phyloP scores from a whole-genome alignment of 169 alveolate species.

The Cryptosporidium parvum region DNA sequence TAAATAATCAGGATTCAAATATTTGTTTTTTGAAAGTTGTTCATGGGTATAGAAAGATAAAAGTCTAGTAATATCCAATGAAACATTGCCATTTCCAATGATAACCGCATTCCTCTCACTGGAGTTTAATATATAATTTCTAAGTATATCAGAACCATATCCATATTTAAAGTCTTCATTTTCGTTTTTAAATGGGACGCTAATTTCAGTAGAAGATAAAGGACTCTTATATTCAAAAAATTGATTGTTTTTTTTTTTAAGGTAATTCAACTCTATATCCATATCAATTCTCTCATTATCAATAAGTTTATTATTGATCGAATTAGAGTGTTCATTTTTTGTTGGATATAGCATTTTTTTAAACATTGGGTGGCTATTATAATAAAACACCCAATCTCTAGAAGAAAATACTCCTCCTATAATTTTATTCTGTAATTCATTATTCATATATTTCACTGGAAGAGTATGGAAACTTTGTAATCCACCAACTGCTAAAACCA shows the following conservation, averaged over 20 bases:
- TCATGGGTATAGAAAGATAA: conserved; percentile 48
- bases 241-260: conserved; percentile 6
- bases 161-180: conserved; percentile 37
- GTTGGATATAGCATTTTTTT: conserved; percentile 8
- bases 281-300: not conserved
- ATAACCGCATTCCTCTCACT: conserved; percentile 57
- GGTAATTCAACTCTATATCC: not conserved
- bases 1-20: conserved; percentile 32
- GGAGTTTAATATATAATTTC: conserved; percentile 20
- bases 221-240: conserved; percentile 66
- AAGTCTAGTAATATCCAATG: conserved; percentile 52
- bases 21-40: conserved; percentile 44
- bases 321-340: not conserved
- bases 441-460: not conserved
- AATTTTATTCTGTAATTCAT: not conserved
- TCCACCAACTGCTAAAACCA: conserved; percentile 61
- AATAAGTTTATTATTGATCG: not conserved
- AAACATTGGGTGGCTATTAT: conserved; percentile 55
- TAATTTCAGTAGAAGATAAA: not conserved
- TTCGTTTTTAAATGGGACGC: not conserved
- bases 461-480: conserved; percentile 41
- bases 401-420: conserved; percentile 70
- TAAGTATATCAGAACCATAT: conserved; percentile 17
- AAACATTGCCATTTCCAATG: conserved; percentile 73
- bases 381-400: conserved; percentile 70